Evolutionary conservation across 2,329 filamentous ascomycete genomes (phyloP).

Genomic region (Ophiocordyceps robertsii): DNA sequence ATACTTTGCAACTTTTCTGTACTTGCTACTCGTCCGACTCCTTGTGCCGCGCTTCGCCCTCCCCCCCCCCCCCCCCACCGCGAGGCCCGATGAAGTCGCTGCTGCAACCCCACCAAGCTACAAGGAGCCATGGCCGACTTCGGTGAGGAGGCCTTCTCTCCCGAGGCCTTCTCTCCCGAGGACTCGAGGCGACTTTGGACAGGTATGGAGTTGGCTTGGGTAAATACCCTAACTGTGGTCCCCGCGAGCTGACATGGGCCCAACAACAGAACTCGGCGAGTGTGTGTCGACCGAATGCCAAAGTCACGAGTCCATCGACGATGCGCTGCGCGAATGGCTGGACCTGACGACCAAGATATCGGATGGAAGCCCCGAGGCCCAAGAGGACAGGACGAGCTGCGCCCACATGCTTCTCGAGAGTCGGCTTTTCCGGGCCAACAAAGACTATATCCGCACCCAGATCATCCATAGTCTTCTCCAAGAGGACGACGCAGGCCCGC

Average conservation of each 20-base stretch:
- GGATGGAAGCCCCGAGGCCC: constrained; percentile 60
- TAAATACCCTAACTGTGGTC: neutral
- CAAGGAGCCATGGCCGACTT: constrained; percentile 41
- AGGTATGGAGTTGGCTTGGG: constrained; percentile 36
- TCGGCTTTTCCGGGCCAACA: constrained; percentile 57
- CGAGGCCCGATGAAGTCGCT: constrained; percentile 20
- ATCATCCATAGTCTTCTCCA: constrained; percentile 77
- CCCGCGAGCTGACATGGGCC: neutral
- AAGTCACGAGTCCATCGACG: constrained; percentile 55
- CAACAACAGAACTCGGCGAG: constrained; percentile 29
- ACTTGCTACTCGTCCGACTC: too few relatives aligned
- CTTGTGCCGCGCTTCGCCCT: too few relatives aligned
- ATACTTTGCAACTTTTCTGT: too few relatives aligned
- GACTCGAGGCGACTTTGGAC: constrained; percentile 82
- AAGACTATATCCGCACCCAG: constrained; percentile 81
- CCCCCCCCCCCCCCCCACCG: too few relatives aligned
- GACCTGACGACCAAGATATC: constrained; percentile 63
- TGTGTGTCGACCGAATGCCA: constrained; percentile 33
- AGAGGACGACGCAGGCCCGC: constrained; percentile 70
- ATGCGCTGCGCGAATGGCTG: constrained; percentile 74
- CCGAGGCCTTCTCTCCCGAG: constrained; percentile 61
- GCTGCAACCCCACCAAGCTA: constrained; percentile 12
- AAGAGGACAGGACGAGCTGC: constrained; percentile 70
- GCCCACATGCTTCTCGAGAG: constrained; percentile 67
- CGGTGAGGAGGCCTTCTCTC: constrained; percentile 46